These are phyloP conservation scores for Talaromyces proteolyticus DNA, from an alignment of 495 filamentous ascomycete genomes.

Conservation along the genomic window DNA sequence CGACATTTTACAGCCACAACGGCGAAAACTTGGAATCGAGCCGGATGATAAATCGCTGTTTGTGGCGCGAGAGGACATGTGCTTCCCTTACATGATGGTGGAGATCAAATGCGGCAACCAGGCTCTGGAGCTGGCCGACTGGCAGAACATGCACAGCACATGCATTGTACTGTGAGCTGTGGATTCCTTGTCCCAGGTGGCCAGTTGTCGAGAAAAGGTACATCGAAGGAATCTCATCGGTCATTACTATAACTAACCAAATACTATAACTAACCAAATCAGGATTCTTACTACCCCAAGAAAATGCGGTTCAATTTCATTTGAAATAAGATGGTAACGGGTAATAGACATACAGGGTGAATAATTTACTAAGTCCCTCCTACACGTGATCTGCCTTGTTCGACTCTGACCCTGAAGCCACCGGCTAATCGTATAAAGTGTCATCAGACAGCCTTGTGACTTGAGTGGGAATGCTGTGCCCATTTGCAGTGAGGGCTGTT, in stretches of 20 bases:
- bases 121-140: conserved; percentile 24
- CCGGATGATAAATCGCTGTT: conserved; percentile 3
- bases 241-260: no score
- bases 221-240: conserved; percentile 13
- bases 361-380: no score
- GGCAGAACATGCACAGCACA: conserved; percentile 31
- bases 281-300: no score
- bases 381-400: no score
- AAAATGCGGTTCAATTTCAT: no score
- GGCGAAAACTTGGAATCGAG: conserved; percentile 24
- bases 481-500: not conserved
- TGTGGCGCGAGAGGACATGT: conserved; percentile 17
- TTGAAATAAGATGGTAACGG: no score
- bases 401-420: no score
- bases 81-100: conserved; percentile 30
- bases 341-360: no score
- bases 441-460: not conserved
- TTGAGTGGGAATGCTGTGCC: conserved; percentile 1
- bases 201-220: conserved; percentile 12
- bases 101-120: conserved; percentile 31
- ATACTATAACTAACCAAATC: no score
- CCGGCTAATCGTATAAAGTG: conserved; percentile 12
- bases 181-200: conserved; percentile 16
- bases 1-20: conserved; percentile 33
- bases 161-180: conserved; percentile 21